Base-by-base conservation (phyloP, 345 rosid species). In the Dipteronia sinensis region DNA sequence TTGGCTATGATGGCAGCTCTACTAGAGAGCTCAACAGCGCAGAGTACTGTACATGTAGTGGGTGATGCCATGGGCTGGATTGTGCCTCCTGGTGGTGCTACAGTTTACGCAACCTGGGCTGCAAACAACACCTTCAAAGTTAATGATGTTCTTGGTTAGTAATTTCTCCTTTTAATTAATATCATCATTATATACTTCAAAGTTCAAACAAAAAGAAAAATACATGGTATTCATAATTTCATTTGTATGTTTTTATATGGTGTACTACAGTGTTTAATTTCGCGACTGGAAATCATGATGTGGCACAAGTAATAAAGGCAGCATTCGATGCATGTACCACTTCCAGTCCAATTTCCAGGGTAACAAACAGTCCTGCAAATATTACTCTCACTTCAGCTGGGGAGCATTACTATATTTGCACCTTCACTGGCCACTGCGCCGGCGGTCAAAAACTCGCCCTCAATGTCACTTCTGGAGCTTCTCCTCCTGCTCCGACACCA, bases 111-210 rank as follows among this genome's bases (percentile, higher is more conserved):
- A 34, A 80, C 86, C 7, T 90, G 94, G 92, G 81, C 92, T 0
- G 77, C 72, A 23, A 84, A 58, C 83, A 77, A 86, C 76, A 83
- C 80, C 79, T 88, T 90, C 71, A 3, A 2, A 8, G 85, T 82
- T 29, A 90, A 89, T 2, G 92, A 90, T 74, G 74, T 61, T 78
- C 87, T 90, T 15, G 87, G 91, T 90, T 34, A 34, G 38, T 75
- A 63, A 2, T 72, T 58, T 38, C 7, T 19, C 34, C 27, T 3
- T 22, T 9, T 53, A 71, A 1, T 42, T 42, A 38, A 17, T 58
- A n/a, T 68, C 29, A 7, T 38, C 4, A 38, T 38, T 38, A 6
- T 38, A 3, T 27, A 27, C 27, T 27, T 27, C 27, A 27, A 27
- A 27, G 1, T 27, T 27, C 27, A 27, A 27, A 27, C 27, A 27